A percentile compares a stretch with the other conserved stretches of the same genome.
These are phyloP conservation scores for Fusarium sp. DNA, from an alignment of 2,329 filamentous ascomycete genomes.

Conservation along the genomic window DNA sequence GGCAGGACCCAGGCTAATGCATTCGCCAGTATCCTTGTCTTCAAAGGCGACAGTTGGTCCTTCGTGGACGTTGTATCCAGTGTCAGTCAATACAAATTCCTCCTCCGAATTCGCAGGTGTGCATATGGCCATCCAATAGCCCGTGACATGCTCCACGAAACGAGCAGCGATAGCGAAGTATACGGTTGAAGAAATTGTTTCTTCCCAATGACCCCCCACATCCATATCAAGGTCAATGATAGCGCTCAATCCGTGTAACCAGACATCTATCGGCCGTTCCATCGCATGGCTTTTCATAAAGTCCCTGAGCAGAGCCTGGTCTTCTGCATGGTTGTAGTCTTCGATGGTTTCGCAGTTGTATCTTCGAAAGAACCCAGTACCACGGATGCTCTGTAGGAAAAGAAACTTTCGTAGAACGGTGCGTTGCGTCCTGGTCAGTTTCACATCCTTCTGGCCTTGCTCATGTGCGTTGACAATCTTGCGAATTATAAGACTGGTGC, in stretches of 20 bases:
- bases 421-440: neutral
- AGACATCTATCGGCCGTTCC: neutral
- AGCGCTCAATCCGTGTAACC: neutral
- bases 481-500: neutral
- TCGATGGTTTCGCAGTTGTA: neutral
- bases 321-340: fast-evolving
- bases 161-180: neutral
- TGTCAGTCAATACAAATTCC: neutral
- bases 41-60: neutral
- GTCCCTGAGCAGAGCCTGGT: neutral
- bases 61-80: neutral
- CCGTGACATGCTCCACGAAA: neutral
- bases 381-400: neutral
- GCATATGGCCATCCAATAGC: neutral
- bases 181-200: neutral
- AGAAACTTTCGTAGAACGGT: neutral
- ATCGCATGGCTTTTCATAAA: neutral
- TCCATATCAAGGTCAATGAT: neutral
- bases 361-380: neutral
- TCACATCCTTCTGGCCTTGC: neutral
- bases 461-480: neutral
- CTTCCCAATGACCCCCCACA: neutral
- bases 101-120: neutral
- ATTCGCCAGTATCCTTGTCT: neutral
- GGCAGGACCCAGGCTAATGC: neutral